Percentiles rank a stretch among this genome's conserved stretches.
phyloP scores from a whole-genome alignment of 345 rosid genomes.

The Corchorus capsularis region DNA sequence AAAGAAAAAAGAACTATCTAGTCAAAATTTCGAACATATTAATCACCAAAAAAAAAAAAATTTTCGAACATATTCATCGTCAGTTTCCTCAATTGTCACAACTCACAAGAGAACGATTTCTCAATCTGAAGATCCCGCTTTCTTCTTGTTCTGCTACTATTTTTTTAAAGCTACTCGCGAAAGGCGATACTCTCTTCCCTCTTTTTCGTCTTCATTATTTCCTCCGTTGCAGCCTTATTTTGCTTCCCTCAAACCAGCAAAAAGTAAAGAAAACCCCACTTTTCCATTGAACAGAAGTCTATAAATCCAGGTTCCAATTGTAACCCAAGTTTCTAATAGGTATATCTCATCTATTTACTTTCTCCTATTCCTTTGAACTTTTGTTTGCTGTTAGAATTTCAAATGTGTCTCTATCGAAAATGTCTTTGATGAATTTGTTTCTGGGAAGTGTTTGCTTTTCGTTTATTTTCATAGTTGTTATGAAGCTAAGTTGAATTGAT shows the following conservation, averaged over 20 bases:
- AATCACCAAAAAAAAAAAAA: too few relatives aligned
- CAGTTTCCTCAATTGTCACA: background rate
- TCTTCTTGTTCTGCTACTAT: background rate
- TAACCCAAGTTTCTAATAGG: background rate
- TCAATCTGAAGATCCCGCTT: background rate
- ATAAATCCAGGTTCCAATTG: constrained; percentile 5
- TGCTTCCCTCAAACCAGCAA: background rate
- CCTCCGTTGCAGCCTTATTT: background rate
- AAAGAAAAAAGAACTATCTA: too few relatives aligned
- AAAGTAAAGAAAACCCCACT: constrained; percentile 1
- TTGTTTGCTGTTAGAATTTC: background rate
- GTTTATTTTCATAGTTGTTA: too few relatives aligned
- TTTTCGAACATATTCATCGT: too few relatives aligned
- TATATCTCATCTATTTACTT: background rate
- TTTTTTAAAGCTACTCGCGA: background rate
- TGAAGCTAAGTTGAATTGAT: too few relatives aligned
- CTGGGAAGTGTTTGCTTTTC: background rate
- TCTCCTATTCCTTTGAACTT: background rate
- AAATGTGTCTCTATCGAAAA: background rate
- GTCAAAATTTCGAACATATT: too few relatives aligned
- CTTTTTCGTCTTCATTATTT: background rate
- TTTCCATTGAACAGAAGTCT: background rate
- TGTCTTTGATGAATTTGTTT: background rate
- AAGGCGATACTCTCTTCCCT: background rate
- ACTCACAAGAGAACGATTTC: background rate